Base-by-base conservation (phyloP, 768 basidiomycete species). In the Crucibulum laeve region DNA sequence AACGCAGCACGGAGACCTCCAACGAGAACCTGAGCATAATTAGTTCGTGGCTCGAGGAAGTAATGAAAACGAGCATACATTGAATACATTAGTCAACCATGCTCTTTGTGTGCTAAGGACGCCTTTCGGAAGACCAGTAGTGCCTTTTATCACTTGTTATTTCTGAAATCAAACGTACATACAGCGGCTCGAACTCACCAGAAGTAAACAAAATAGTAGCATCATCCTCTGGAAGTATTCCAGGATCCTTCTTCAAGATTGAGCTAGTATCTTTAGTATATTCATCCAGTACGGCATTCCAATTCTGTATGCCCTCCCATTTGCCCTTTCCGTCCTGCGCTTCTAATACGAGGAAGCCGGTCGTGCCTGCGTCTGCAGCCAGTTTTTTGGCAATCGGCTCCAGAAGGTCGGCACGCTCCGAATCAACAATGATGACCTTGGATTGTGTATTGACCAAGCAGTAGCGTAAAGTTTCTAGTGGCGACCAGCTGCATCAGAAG, bases 131-230 rank as follows among this genome's bases (percentile, higher is more conserved):
- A 56, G 34, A 3, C 54, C 55, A 11, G 54, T 55, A 22, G 59
- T 62, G 4, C 57, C 53, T 55, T 21, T 19, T n/a, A n/a, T n/a
- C n/a, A n/a, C n/a, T n/a, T n/a, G n/a, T n/a, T n/a, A n/a, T n/a
- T n/a, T 10, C 24, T 19, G 39, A 10, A 10, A 21, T 10, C 7
- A n/a, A 21, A 37, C 13, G 21, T 19, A 21, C 17, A 11, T 19
- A 21, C 21, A 6, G 39, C 17, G 32, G 18, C 14, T 25, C 38
- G 44, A 46, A 50, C 58, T 46, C 55, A 59, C 79, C 77, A 23
- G 73, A 75, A 6, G 79, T 80, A 55, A 79, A 77, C 48, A 74
- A 63, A 39, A 80, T 73, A 4, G 68, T 62, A 4, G 70, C 71
- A 51, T 72, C 62, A 49, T 80, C 79, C 47, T 80, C 74, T 8